Base-by-base conservation (phyloP, 208 protist genomes). In the Leishmania turanica region DNA sequence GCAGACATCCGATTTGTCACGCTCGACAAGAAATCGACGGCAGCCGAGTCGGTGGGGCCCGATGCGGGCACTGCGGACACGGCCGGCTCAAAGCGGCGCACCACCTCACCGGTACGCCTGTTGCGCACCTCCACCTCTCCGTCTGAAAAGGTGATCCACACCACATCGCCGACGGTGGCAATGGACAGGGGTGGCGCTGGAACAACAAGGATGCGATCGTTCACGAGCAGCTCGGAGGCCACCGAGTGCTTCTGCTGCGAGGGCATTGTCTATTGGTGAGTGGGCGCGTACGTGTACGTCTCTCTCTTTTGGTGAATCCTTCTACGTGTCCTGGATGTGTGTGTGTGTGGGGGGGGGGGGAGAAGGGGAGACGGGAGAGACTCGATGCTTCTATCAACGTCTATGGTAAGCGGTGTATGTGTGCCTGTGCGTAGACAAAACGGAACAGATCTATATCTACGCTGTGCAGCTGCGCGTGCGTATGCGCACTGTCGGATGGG, bases 71-170 rank as follows among this genome's bases (percentile, higher is more conserved):
- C 49, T 11, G 74, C 66, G n/a, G 84, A 70, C 34, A 74, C 65
- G 47, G 81, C 77, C 9, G 82, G 73, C 34, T 86, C 83, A 78
- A 91, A 92, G 79, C 84, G 78, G 42, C 87, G 75, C 66, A 95
- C 86, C 11, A 92, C 75, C 69, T 96, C 92, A 3, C 87, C 81
- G 3, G 92, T 96, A 45, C 91, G 88, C 21, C 86, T 86, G 79
- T 96, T 96, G 65, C 89, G 92, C 47, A 96, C 85, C 64, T 95
- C 88, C 0, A 89, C 75, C 27, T 88, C 87, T 70, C 88, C 92
- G 60, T 91, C 89, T 0, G 79, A 83, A 62, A 87, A 84, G n/a
- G 87, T 83, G 54, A 96, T 82, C 93, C 94, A 97, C 3, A 97
- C 91, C 45, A 92, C 75, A 49, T 95, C 87, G 68, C 86, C 84